Evolutionary conservation across 257 asterid species (phyloP), one percentile per base, ranked within the genome.

Genomic region (Solanum appendiculatum): DNA sequence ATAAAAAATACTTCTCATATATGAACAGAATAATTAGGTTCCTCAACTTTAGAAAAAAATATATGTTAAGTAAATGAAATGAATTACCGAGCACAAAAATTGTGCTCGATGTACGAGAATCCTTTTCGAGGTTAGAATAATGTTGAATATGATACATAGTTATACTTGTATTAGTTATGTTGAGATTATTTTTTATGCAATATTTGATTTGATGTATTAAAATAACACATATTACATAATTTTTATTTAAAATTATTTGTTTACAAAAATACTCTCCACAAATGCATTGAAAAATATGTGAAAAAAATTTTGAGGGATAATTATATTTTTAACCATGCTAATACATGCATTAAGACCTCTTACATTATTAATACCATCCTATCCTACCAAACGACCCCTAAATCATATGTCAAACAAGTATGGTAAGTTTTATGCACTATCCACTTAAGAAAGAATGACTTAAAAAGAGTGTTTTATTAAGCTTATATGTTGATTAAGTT

Each of bases 1-100:
- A 54, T 54, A 54, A 6, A 54, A 54, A 54, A 54, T 18, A 54
- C 18, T 54, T 39, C 18, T 54, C n/a, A 56, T 7, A 36, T 70
- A 46, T 80, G 86, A 81, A 75, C 63, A 83, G 42, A 87, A 88
- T 77, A 66, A 86, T 73, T 85, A 86, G 84, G 91, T 54, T 56
- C 84, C 86, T 69, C 86, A 81, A 86, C 82, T 64, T 85, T 48
- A 66, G 39, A 23, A 85, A 29, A 29, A 68, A 5, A 1, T 18
- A 33, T 34, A 4, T 70, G 18, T 18, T 64, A 29, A 9, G 58
- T 85, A 68, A 63, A 84, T 14, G 21, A 44, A 14, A 44, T 15
- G 18, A 34, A 34, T 70, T 33, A n/a, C n/a, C 0, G n/a, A 7
- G 83, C 1, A 2, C 9, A 8, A 58, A 58, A 5, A 23, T 58